Percentiles rank a stretch among this genome's conserved stretches.
Conservation (phyloP, 345 rosid species). For the Sisymbrium irio region DNA sequence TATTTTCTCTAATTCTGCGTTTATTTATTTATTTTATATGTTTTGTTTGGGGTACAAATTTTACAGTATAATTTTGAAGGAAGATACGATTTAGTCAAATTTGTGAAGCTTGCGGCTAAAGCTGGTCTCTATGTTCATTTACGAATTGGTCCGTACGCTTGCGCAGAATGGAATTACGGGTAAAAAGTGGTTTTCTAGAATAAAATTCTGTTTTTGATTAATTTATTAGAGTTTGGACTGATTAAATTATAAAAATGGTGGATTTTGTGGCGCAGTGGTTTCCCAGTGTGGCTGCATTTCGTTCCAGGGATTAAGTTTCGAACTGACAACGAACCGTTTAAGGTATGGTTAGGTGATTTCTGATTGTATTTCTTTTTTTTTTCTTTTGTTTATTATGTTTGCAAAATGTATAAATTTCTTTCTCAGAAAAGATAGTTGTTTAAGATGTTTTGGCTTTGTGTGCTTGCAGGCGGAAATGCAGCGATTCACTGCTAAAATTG, state of each 20-base stretch:
- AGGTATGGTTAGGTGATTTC: constrained; percentile 44
- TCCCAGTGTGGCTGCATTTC: constrained; percentile 93
- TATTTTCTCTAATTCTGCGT: neutral
- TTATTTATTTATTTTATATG: neutral
- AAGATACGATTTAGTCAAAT: constrained; percentile 80
- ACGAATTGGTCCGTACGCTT: constrained; percentile 93
- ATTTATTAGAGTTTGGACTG: neutral
- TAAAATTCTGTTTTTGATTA: neutral
- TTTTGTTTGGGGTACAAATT: neutral
- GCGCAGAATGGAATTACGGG: constrained; percentile 99
- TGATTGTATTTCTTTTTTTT: neutral
- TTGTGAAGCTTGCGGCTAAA: constrained; percentile 70
- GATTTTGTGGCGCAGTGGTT: constrained; percentile 54
- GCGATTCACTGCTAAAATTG: constrained; percentile 83
- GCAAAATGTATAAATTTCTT: neutral
- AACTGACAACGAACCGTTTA: constrained; percentile 82
- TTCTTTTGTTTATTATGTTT: neutral
- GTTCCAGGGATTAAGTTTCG: constrained; percentile 80
- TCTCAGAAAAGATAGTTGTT: too few relatives aligned
- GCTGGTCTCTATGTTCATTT: constrained; percentile 93
- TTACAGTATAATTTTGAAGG: constrained; percentile 85
- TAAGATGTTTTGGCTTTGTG: neutral
- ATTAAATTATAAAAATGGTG: neutral
- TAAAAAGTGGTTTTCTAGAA: constrained; percentile 19
- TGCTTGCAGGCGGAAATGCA: constrained; percentile 75